A percentile compares a stretch with the other conserved stretches of the same genome.
Conservation (phyloP, 306 rosid genomes). For the Acacia acuminata region DNA sequence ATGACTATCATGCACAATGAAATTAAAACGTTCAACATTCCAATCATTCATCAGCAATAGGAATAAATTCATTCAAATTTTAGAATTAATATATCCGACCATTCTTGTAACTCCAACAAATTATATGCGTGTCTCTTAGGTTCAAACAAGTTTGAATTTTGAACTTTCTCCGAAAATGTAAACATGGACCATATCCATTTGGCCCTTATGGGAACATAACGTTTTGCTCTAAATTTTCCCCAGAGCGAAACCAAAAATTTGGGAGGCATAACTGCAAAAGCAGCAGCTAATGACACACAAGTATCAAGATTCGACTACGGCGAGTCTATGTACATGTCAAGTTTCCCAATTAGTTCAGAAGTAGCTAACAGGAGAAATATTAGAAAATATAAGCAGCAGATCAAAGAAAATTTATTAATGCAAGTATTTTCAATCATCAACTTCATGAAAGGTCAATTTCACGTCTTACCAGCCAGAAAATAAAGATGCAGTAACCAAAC, state of each 20-base stretch:
- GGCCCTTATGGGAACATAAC: neutral
- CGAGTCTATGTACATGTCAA: neutral
- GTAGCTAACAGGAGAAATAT: neutral
- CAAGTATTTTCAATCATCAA: neutral
- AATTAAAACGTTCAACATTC: neutral
- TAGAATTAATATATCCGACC: neutral
- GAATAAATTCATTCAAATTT: neutral
- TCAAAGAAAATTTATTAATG: neutral
- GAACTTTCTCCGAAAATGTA: neutral
- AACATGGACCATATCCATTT: neutral
- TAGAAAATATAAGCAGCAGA: neutral
- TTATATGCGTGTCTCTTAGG: neutral
- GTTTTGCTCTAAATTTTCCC: neutral
- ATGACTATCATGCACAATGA: neutral
- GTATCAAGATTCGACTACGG: neutral
- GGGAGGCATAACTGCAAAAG: neutral
- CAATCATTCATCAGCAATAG: neutral
- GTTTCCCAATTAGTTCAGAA: neutral
- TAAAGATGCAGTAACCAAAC: neutral
- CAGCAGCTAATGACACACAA: neutral
- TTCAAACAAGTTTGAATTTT: neutral
- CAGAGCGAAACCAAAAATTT: neutral
- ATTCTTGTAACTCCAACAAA: neutral
- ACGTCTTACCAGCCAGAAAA: neutral
- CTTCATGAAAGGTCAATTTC: neutral